These are phyloP conservation scores for Ceratobasidium theobromae DNA, from an alignment of 1,284 basidiomycete species.

Conservation along the genomic window DNA sequence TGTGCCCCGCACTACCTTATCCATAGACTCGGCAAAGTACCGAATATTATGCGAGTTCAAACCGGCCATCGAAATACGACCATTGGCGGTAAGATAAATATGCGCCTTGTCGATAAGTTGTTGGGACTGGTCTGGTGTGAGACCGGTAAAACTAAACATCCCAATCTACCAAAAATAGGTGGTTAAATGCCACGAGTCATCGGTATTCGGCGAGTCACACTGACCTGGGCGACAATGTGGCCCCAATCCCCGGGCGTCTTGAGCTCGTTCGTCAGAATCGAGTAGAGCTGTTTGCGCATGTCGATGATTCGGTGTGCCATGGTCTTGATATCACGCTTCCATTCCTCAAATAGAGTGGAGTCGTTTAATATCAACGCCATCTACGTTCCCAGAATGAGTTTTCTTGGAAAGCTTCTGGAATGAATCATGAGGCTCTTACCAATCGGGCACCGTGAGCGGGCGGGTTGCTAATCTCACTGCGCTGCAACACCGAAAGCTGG, in stretches of 20 bases:
- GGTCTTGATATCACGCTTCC: constrained; percentile 86
- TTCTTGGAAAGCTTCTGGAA: too few relatives aligned
- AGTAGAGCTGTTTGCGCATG: constrained; percentile 82
- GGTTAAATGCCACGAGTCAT: not conserved
- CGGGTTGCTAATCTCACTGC: constrained; percentile 92
- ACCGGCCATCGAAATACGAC: constrained; percentile 86
- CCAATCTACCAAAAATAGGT: constrained; percentile 56
- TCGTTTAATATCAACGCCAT: constrained; percentile 79
- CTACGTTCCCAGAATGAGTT: constrained; percentile 45
- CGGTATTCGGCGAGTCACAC: not conserved
- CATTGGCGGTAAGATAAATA: constrained; percentile 85
- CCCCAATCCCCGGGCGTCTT: constrained; percentile 92
- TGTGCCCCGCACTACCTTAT: constrained; percentile 65
- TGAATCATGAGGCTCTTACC: constrained; percentile 51
- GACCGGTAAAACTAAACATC: constrained; percentile 89
- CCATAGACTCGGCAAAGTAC: constrained; percentile 75
- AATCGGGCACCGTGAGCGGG: constrained; percentile 88
- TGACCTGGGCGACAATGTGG: constrained; percentile 76
- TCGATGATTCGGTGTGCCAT: constrained; percentile 92
- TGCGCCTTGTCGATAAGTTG: constrained; percentile 75
- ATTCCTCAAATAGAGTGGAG: constrained; percentile 71
- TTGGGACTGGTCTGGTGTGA: constrained; percentile 68
- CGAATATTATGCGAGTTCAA: constrained; percentile 72
- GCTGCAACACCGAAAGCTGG: constrained; percentile 83
- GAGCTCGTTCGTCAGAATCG: constrained; percentile 76